A percentile compares a stretch with the other conserved stretches of the same genome.
Evolutionary conservation across 2,329 filamentous ascomycete genomes (phyloP).

Genomic region (Gliomastix tumulicola): DNA sequence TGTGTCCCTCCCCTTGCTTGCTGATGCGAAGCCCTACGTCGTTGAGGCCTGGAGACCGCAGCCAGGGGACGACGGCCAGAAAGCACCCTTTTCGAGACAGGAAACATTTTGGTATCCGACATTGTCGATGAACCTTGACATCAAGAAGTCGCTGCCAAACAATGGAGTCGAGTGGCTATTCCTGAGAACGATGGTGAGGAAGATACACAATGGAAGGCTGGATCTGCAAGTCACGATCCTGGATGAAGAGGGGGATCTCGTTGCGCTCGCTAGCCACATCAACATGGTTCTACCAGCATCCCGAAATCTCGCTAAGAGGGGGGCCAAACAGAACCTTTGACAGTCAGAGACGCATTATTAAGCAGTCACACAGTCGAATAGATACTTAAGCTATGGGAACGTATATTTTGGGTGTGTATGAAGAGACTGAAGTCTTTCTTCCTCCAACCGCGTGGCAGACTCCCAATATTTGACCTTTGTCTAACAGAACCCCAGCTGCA

Average conservation of each 20-base stretch:
- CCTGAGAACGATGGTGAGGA: conserved; percentile 54
- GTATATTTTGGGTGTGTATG: no score
- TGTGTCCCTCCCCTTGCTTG: conserved; percentile 52
- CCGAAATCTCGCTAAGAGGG: no score
- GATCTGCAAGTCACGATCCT: conserved; percentile 63
- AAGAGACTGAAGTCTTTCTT: no score
- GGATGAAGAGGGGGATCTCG: conserved; percentile 29
- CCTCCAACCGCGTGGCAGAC: no score
- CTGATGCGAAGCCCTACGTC: conserved; percentile 61
- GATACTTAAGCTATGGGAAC: no score
- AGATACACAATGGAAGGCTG: conserved; percentile 61
- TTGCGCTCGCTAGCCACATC: conserved; percentile 6
- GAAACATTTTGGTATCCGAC: conserved; percentile 68
- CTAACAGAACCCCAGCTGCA: no score
- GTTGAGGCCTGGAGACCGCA: conserved; percentile 38
- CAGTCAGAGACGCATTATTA: no score
- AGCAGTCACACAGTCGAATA: no score
- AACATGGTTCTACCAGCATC: neutral
- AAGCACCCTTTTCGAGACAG: no score
- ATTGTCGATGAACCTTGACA: conserved; percentile 62
- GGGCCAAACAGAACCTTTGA: no score
- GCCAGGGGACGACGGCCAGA: conserved; percentile 10
- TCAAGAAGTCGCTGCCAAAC: conserved; percentile 61
- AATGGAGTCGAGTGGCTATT: conserved; percentile 66
- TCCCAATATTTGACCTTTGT: no score